Evolutionary conservation across 2,329 filamentous ascomycete species (phyloP).

Genomic region (Fusarium euwallaceae): DNA sequence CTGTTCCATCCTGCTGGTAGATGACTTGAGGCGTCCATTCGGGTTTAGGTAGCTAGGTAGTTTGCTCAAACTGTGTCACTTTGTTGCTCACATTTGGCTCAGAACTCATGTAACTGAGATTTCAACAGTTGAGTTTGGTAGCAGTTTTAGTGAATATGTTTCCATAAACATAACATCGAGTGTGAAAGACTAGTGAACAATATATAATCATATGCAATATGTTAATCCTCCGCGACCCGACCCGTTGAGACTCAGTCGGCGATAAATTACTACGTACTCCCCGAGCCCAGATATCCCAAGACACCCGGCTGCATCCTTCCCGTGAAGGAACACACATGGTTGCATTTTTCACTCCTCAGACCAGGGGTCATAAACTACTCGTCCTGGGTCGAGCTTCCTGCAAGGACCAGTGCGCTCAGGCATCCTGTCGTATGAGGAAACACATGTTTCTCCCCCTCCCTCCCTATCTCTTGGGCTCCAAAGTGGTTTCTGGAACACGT

Average conservation of each 20-base stretch:
- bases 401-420: constrained; percentile 26
- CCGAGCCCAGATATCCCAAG: constrained; percentile 1
- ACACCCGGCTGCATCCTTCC: constrained; percentile 10
- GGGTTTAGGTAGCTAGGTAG: too few species aligned
- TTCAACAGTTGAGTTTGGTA: background rate
- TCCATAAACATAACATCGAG: background rate
- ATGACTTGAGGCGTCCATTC: background rate
- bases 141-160: background rate
- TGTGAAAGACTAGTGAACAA: background rate
- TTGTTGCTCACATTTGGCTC: background rate
- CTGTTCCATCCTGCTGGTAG: fast-evolving
- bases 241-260: constrained; percentile 11
- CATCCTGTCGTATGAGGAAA: constrained; percentile 39
- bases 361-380: constrained; percentile 19
- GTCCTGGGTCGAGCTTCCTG: constrained; percentile 12
- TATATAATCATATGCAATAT: fast-evolving
- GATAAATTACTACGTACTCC: constrained; percentile 12
- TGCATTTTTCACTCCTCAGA: background rate
- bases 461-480: constrained; percentile 4
- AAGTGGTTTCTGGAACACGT: constrained; percentile 20
- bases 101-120: background rate
- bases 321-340: background rate
- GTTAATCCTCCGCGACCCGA: background rate
- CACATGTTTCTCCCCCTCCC: constrained; percentile 21
- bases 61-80: background rate